phyloP scores from a whole-genome alignment of 1,284 basidiomycete species.

The Cryptococcus jaspeensis region DNA sequence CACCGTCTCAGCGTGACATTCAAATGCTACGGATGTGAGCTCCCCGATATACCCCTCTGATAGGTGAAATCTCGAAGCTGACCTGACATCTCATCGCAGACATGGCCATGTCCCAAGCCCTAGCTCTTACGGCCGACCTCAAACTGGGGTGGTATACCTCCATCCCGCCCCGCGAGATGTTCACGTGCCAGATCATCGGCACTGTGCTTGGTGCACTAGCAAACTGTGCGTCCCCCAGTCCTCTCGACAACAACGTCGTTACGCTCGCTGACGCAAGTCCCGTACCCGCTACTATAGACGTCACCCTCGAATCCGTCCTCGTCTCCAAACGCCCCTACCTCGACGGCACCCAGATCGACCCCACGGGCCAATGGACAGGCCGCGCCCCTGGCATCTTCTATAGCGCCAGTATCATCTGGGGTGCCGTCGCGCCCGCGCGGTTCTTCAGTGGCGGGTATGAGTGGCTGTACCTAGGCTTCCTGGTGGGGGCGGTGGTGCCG shows the following conservation, averaged over 20 bases:
- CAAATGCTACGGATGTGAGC: constrained; percentile 50
- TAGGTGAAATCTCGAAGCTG: constrained; percentile 3
- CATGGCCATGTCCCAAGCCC: constrained; percentile 53
- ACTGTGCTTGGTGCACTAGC: constrained; percentile 54
- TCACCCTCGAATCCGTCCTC: constrained; percentile 52
- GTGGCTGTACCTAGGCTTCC: constrained; percentile 52
- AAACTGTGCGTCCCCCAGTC: constrained; percentile 38
- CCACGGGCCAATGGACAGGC: constrained; percentile 53
- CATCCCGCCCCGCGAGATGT: constrained; percentile 54
- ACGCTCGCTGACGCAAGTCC: neutral
- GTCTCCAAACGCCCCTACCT: constrained; percentile 45
- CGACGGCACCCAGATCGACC: constrained; percentile 51
- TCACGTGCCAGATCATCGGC: constrained; percentile 54
- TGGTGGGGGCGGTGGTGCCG: constrained; percentile 52
- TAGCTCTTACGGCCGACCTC: constrained; percentile 53
- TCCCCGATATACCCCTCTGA: neutral
- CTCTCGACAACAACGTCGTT: neutral
- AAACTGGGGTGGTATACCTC: constrained; percentile 54
- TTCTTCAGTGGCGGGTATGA: constrained; percentile 55
- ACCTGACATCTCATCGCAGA: constrained; percentile 28
- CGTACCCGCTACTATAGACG: constrained; percentile 35
- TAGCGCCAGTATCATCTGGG: constrained; percentile 52
- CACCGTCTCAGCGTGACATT: constrained; percentile 43
- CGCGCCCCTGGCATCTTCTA: constrained; percentile 49
- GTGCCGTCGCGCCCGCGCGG: constrained; percentile 52